These are phyloP conservation scores for Candida saitoana DNA, from an alignment of 805 yeast species.

Conservation along the genomic window DNA sequence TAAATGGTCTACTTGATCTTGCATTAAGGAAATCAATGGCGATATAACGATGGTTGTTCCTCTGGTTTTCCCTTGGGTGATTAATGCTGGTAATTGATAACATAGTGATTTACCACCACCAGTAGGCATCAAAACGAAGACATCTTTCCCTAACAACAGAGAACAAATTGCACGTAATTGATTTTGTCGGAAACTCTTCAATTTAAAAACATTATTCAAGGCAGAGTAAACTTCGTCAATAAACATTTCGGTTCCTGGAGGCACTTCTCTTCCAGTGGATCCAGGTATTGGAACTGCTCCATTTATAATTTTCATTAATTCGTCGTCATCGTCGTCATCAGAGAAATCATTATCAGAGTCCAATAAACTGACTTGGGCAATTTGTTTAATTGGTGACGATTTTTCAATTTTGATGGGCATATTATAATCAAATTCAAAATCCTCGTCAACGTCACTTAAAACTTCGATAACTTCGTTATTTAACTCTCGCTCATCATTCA, in stretches of 20 bases:
- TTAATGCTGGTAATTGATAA: conserved; percentile 90
- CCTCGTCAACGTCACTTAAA: conserved; percentile 32
- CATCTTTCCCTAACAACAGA: conserved; percentile 73
- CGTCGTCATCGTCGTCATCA: conserved; percentile 28
- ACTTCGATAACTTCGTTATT: conserved; percentile 32
- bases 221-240: conserved; percentile 61
- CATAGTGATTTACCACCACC: conserved; percentile 98
- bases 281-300: conserved; percentile 16
- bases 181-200: conserved; percentile 68
- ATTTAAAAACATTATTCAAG: conserved; percentile 56
- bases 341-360: conserved; percentile 6
- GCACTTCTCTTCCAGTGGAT: conserved; percentile 11
- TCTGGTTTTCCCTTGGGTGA: conserved; percentile 71
- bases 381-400: background rate
- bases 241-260: conserved; percentile 49
- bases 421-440: conserved; percentile 12
- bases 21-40: conserved; percentile 94
- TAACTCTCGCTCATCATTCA: conserved; percentile 38
- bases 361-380: background rate
- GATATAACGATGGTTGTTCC: conserved; percentile 93
- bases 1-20: conserved; percentile 89
- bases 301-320: conserved; percentile 19
- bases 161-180: conserved; percentile 86
- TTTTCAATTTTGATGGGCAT: conserved; percentile 31
- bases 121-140: conserved; percentile 95